These are phyloP conservation scores for Ceratobasidium sp. DNA, from an alignment of 1,284 basidiomycete species.

Conservation along the genomic window DNA sequence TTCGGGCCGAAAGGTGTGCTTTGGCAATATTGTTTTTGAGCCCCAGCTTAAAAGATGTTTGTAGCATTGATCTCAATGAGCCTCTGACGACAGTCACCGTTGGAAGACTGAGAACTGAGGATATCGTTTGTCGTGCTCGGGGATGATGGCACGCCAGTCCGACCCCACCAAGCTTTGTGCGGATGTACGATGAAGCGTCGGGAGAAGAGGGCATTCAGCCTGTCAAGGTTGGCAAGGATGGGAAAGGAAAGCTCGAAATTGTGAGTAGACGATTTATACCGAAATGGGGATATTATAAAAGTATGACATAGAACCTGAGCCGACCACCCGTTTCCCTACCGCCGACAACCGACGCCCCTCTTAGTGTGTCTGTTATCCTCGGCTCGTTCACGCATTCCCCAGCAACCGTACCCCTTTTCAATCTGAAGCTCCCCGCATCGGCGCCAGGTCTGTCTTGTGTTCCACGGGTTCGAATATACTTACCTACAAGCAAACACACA, in stretches of 20 bases:
- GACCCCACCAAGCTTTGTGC: constrained; percentile 86
- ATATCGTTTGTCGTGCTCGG: constrained; percentile 77
- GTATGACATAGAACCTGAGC: constrained; percentile 65
- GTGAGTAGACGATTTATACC: constrained; percentile 56
- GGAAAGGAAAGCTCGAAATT: constrained; percentile 84
- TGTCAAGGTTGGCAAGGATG: constrained; percentile 73
- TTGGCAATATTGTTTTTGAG: background rate
- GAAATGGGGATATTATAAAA: background rate
- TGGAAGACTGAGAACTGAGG: constrained; percentile 68
- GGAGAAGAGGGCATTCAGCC: constrained; percentile 85
- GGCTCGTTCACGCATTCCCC: constrained; percentile 72
- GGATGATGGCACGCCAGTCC: constrained; percentile 64
- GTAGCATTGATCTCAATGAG: constrained; percentile 8
- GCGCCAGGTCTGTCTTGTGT: constrained; percentile 50
- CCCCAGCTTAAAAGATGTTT: background rate
- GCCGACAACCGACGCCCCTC: constrained; percentile 65
- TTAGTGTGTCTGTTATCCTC: constrained; percentile 71
- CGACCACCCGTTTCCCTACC: constrained; percentile 72
- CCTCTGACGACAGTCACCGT: constrained; percentile 56
- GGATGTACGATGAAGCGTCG: constrained; percentile 76
- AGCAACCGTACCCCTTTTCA: constrained; percentile 67
- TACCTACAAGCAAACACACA: background rate
- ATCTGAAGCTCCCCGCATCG: constrained; percentile 67
- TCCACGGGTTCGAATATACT: background rate
- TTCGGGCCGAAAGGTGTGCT: constrained; percentile 24